These are phyloP conservation scores for Pythium periplocum DNA, from an alignment of 352 stramenopile genomes.

Conservation along the genomic window DNA sequence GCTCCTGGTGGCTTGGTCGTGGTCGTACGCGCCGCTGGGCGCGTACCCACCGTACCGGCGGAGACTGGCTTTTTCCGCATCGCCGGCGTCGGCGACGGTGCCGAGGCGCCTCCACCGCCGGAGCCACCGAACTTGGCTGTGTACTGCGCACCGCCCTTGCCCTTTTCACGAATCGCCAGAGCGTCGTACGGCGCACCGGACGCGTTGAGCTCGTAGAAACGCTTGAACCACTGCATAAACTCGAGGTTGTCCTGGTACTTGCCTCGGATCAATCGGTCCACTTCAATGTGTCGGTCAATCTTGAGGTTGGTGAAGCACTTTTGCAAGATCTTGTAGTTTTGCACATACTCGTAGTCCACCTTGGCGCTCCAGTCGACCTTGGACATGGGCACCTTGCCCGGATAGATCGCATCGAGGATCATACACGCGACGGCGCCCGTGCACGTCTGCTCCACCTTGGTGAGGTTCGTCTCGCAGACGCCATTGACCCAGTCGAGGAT, in stretches of 20 bases:
- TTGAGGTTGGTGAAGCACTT: constrained; percentile 94
- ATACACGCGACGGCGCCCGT: constrained; percentile 96
- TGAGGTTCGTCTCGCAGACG: constrained; percentile 91
- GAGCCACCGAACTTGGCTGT: constrained; percentile 58
- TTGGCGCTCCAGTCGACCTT: constrained; percentile 98
- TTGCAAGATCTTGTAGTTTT: constrained; percentile 99
- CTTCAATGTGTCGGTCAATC: constrained; percentile 96
- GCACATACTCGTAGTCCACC: constrained; percentile 97
- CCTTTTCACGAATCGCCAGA: constrained; percentile 86
- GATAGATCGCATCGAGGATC: constrained; percentile 95
- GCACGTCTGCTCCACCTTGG: constrained; percentile 97
- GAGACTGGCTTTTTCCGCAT: constrained; percentile 30
- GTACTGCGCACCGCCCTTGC: constrained; percentile 90
- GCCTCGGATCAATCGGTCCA: constrained; percentile 96
- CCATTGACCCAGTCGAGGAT: constrained; percentile 99
- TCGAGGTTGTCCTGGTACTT: constrained; percentile 99
- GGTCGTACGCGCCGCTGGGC: constrained; percentile 16
- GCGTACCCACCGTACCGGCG: constrained; percentile 16
- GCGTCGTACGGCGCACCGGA: constrained; percentile 91
- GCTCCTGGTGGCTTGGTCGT: constrained; percentile 38
- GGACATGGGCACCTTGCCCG: constrained; percentile 93
- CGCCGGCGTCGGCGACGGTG: constrained; percentile 25
- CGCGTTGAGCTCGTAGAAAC: constrained; percentile 90
- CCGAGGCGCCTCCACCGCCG: constrained; percentile 6
- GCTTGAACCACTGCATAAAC: constrained; percentile 99